phyloP scores from a whole-genome alignment of 768 basidiomycete species.

The Leccinum subtestaceum region DNA sequence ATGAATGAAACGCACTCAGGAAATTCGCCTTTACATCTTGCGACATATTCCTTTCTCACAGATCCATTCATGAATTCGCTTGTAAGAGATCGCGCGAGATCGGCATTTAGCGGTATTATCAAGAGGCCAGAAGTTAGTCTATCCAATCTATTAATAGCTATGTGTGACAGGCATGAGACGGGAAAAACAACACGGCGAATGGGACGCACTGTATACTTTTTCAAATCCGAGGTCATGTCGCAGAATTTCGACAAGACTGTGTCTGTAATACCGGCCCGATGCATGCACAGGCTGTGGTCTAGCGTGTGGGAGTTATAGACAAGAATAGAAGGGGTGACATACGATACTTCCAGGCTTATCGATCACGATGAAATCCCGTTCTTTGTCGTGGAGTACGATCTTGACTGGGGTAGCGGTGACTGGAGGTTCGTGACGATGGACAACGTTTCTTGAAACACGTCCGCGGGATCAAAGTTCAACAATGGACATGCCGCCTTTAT shows the following conservation, averaged over 20 bases:
- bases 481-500: background rate
- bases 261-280: slow-evolving; percentile 84
- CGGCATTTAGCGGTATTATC: slow-evolving; percentile 78
- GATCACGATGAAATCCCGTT: slow-evolving; percentile 84
- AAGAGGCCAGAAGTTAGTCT: slow-evolving; percentile 93
- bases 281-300: slow-evolving; percentile 78
- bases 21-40: slow-evolving; percentile 82
- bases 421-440: slow-evolving; percentile 96
- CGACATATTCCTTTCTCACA: slow-evolving; percentile 91
- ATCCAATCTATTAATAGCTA: slow-evolving; percentile 93
- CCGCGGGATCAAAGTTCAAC: slow-evolving; percentile 3
- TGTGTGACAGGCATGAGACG: background rate
- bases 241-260: slow-evolving; percentile 86
- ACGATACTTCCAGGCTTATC: slow-evolving; percentile 98
- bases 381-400: slow-evolving; percentile 72
- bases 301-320: background rate
- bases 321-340: slow-evolving; percentile 38
- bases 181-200: background rate
- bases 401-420: slow-evolving; percentile 81
- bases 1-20: slow-evolving; percentile 59
- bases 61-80: slow-evolving; percentile 79
- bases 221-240: slow-evolving; percentile 78
- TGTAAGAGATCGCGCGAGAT: slow-evolving; percentile 67
- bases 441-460: slow-evolving; percentile 64
- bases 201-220: slow-evolving; percentile 75